phyloP scores from a whole-genome alignment of 129 eudicot species.

The Solidago caesia region DNA sequence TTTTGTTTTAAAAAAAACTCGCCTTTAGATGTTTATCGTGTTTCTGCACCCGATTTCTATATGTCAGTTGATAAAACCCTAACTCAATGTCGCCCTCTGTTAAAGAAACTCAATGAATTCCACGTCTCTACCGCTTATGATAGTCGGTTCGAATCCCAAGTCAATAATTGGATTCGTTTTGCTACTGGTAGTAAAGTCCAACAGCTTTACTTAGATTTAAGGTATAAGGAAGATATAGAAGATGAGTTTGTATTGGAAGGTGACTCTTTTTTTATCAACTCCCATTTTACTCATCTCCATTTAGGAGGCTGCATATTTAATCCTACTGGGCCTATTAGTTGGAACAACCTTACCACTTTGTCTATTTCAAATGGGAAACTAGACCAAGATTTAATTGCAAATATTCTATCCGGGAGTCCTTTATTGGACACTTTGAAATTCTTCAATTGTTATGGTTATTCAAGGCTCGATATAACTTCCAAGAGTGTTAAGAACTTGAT shows the following conservation, averaged over 20 bases:
- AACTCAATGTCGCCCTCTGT: slow-evolving; percentile 17
- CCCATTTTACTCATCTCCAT: slow-evolving; percentile 23
- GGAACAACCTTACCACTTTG: slow-evolving; percentile 22
- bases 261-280: neutral
- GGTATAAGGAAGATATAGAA: neutral
- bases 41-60: neutral
- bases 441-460: slow-evolving; percentile 12
- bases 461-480: slow-evolving; percentile 12
- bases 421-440: slow-evolving; percentile 20
- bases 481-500: slow-evolving; percentile 25
- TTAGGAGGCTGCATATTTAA: neutral
- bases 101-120: slow-evolving; percentile 7
- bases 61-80: slow-evolving; percentile 26
- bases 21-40: too few relatives aligned
- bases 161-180: slow-evolving; percentile 17
- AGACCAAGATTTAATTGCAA: slow-evolving; percentile 16
- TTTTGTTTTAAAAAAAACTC: too few relatives aligned
- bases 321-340: slow-evolving; percentile 13
- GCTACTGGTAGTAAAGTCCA: slow-evolving; percentile 12
- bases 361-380: neutral
- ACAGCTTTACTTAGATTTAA: neutral
- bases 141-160: neutral
- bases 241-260: neutral
- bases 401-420: slow-evolving; percentile 23
- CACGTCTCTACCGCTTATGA: neutral